Percentiles rank a stretch among this genome's conserved stretches.
phyloP scores from a whole-genome alignment of 108 stramenopile species.

The Fragilariopsis cylindrus region DNA sequence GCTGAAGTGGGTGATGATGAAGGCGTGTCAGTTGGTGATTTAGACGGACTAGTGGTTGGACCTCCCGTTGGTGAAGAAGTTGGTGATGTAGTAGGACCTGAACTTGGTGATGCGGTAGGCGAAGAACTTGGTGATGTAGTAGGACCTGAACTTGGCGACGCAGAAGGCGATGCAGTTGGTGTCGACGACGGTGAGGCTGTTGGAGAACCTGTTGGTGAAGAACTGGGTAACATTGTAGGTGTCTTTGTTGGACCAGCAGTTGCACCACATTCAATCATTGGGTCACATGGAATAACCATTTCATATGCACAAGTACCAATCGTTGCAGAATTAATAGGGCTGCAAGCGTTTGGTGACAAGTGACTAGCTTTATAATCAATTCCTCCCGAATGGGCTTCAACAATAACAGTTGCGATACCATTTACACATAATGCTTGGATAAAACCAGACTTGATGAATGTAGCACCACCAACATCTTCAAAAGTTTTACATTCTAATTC shows the following conservation, averaged over 20 bases:
- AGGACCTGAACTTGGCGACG: not conserved
- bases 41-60: not conserved
- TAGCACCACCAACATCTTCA: not conserved
- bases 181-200: not conserved
- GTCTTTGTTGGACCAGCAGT: not conserved
- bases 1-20: not conserved
- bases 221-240: not conserved
- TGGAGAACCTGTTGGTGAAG: not conserved
- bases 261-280: not conserved
- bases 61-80: not conserved
- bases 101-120: not conserved
- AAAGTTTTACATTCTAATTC: not conserved
- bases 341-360: not conserved
- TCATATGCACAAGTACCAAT: conserved; percentile 12
- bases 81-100: not conserved
- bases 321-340: not conserved
- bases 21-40: conserved; percentile 15
- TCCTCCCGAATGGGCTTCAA: not conserved
- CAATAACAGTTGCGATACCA: not conserved
- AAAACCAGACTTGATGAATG: not conserved
- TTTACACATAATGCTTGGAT: not conserved
- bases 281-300: conserved; percentile 7
- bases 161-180: not conserved
- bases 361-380: not conserved
- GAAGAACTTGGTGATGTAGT: not conserved